These are phyloP conservation scores for Salvia rosmarinus DNA, from an alignment of 257 asterid genomes.

Conservation along the genomic window DNA sequence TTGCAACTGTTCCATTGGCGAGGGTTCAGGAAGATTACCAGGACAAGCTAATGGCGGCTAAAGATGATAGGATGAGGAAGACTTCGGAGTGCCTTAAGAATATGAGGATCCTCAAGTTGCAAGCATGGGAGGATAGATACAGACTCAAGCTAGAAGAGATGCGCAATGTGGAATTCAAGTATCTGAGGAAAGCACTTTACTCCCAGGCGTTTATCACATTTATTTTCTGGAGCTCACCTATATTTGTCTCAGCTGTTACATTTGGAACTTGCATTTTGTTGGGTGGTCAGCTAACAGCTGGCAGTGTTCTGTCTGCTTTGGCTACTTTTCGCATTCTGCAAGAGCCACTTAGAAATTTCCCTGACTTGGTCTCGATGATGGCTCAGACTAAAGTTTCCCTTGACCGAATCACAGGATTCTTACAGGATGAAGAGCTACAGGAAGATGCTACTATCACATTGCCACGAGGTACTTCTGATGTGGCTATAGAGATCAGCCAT, in stretches of 20 bases:
- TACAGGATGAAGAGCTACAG: conserved; percentile 53
- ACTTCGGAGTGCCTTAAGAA: conserved; percentile 57
- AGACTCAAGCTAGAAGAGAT: conserved; percentile 49
- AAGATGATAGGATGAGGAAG: conserved; percentile 57
- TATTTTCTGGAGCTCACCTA: conserved; percentile 61
- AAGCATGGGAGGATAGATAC: conserved; percentile 63
- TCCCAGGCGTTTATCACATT: conserved; percentile 57
- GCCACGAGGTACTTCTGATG: conserved; percentile 46
- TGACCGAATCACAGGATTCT: conserved; percentile 51
- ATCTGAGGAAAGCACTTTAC: conserved; percentile 54
- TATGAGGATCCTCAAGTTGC: conserved; percentile 59
- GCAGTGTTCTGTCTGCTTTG: conserved; percentile 62
- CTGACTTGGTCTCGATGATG: conserved; percentile 57
- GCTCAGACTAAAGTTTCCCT: conserved; percentile 64
- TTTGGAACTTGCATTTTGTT: conserved; percentile 53
- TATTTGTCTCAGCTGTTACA: conserved; percentile 53
- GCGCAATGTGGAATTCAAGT: conserved; percentile 48
- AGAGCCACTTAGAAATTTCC: conserved; percentile 57
- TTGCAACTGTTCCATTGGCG: conserved; percentile 56
- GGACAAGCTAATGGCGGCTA: conserved; percentile 53
- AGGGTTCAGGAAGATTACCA: conserved; percentile 55
- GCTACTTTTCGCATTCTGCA: conserved; percentile 63
- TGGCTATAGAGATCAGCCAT: conserved; percentile 48
- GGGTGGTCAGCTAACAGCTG: conserved; percentile 58
- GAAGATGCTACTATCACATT: conserved; percentile 48